A percentile compares a stretch with the other conserved stretches of the same genome.
Evolutionary conservation across 495 filamentous ascomycete genomes (phyloP).

Genomic region (Xeromyces bisporus): DNA sequence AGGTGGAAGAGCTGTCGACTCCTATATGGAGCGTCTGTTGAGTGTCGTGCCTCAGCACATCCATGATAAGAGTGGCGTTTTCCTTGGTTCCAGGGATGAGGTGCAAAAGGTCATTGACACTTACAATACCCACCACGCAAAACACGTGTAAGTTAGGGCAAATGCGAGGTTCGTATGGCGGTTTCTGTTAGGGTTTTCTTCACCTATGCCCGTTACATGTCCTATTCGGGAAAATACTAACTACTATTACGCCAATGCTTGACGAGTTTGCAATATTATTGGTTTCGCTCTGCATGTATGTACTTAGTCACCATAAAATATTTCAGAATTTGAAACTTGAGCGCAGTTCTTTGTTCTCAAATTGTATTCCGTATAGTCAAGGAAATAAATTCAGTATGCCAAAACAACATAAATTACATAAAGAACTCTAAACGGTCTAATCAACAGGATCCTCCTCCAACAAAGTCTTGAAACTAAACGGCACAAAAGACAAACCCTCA

Average conservation of each 20-base stretch:
- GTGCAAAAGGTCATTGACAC: conserved; percentile 80
- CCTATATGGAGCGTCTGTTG: conserved; percentile 76
- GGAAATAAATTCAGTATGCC: too few relatives aligned
- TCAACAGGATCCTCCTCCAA: conserved; percentile 68
- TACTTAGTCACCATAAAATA: too few relatives aligned
- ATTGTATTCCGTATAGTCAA: too few relatives aligned
- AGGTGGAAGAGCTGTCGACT: conserved; percentile 81
- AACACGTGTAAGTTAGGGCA: conserved; percentile 11
- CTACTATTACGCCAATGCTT: too few relatives aligned
- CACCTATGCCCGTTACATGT: too few relatives aligned
- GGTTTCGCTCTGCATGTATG: too few relatives aligned
- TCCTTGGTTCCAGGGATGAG: conserved; percentile 86
- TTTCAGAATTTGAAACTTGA: too few relatives aligned
- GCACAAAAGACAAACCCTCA: conserved; percentile 76
- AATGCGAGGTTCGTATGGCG: neutral
- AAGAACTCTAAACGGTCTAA: conserved; percentile 13
- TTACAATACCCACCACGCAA: conserved; percentile 29
- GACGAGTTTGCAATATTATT: too few relatives aligned
- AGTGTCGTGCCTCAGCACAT: conserved; percentile 83
- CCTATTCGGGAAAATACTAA: neutral
- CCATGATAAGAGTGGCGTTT: conserved; percentile 90
- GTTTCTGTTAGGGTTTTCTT: too few relatives aligned
- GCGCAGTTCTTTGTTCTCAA: too few relatives aligned
- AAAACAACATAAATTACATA: too few relatives aligned
- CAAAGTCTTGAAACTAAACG: conserved; percentile 77